Evolutionary conservation across 2,329 filamentous ascomycete genomes (phyloP).

Genomic region (Beauveria varroae): DNA sequence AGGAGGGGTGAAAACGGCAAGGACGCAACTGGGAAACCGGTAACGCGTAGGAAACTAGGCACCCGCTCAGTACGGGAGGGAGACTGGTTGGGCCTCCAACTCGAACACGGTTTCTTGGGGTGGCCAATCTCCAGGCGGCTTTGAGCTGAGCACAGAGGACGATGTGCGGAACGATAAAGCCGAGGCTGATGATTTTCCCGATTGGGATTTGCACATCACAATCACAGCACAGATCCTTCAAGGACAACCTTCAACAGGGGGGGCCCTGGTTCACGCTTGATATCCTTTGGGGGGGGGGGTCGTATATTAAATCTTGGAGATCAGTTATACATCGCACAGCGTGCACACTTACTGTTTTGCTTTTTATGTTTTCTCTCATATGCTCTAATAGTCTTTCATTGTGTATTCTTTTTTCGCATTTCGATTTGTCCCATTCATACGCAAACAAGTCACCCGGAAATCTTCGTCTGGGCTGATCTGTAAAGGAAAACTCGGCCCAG

Average conservation of each 20-base stretch:
- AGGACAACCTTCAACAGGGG: not conserved
- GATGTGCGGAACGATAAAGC: not conserved
- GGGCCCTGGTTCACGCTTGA: not conserved
- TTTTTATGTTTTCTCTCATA: no score
- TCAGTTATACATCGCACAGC: no score
- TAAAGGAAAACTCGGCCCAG: not conserved
- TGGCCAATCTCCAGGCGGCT: not conserved
- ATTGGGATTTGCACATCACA: not conserved
- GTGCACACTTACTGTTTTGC: no score
- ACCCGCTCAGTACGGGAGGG: not conserved
- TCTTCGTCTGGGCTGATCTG: not conserved
- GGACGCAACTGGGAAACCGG: no score
- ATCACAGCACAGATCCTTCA: not conserved
- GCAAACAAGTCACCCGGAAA: not conserved
- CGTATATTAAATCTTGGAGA: no score
- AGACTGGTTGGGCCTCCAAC: not conserved
- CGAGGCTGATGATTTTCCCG: not conserved
- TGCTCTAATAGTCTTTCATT: no score
- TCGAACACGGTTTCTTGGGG: not conserved
- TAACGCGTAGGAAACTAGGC: no score
- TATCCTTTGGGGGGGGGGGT: not conserved
- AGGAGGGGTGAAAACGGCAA: not conserved
- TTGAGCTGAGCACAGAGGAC: not conserved
- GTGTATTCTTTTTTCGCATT: not conserved
- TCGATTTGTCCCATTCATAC: not conserved